Evolutionary conservation across 352 stramenopile species (phyloP), one percentile per base, ranked within the genome.

Genomic region (Phytophthora kernoviae): DNA sequence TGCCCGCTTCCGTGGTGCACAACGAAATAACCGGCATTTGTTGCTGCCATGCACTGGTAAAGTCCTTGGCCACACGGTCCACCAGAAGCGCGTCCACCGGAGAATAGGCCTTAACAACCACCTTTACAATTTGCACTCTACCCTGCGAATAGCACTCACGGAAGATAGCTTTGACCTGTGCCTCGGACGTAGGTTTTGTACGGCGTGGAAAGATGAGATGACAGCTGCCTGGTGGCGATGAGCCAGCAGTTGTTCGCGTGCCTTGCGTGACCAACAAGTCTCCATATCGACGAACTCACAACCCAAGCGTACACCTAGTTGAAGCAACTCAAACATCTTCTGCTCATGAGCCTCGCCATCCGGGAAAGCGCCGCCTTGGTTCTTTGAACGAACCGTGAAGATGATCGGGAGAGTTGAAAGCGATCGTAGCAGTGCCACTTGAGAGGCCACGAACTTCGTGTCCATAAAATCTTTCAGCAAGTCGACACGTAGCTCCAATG

Each of bases 251-350:
- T 81, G 37, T 27, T 79, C 59, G 52, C 78, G 79, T 73, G 85
- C 87, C 78, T 93, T 48, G 61, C 84, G 65, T 18, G 81, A 81
- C 82, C 83, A 91, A 61, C 80, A 91, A 30, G 90, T 95, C 70
- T 99, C 97, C 37, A 99, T 87, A 71, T 99, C 97, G 34, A 99
- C 77, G 49, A 98, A 96, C 69, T 99, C 96, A 40, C 95, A 97
- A 12, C 94, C 97, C 48, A 93, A 84, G 2, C 94, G 88, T 53
- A 99, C 73, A 39, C 95, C 96, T 26, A 98, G 75, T 8, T 88
- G 70, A 14, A 98, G 79, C 44, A 98, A 66, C 27, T 94, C 69
- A 59, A 92, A 88, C 70, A 94, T 88, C 43, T 90, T 90, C 55
- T 84, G 82, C 58, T 92, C 77, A 42, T 93, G 58, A 48, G 97